Evolutionary conservation across 2,329 filamentous ascomycete genomes (phyloP), one percentile per base, ranked within the genome.

Genomic region (Curvularia verruculosa): DNA sequence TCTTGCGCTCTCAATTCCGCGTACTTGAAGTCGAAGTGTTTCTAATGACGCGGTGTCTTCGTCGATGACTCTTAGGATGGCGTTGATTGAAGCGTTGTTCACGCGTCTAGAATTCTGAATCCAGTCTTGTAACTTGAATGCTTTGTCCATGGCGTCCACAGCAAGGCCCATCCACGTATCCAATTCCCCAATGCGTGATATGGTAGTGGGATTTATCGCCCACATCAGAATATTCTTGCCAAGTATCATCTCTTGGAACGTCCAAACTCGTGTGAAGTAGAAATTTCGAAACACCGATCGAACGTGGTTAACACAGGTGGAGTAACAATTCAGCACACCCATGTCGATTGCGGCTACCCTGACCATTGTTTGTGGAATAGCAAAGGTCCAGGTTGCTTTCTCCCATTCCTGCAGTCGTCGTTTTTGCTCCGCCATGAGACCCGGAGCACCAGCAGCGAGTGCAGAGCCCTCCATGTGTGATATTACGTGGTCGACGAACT

Each of bases 241-340:
- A 10, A 55, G 47, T 6, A 55, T 55, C 52, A 55, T 55, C 41
- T 55, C 52, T 40, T 55, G 52, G 23, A 55, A 55, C 6, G 52
- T 55, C 52, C 47, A 50, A 5, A 55, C 47, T 18, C 52, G 47
- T 3, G 46, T 50, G 19, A 55, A 55, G 19, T 55, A 55, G 19
- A 21, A 9, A 49, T 55, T 55, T 24, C 19, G 47, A 18, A 55
- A 55, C 12, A 55, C 31, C 2, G 52, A 39, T 18, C 21, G 52
- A 19, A 55, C 52, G 31, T 55, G 52, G 19, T 49, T 41, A 29
- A 55, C 40, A 28, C 52, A 50, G 2, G 52, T 55, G 10, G 52
- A 36, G 40, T 55, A 55, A 34, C 52, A 55, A 24, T 55, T 55
- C 8, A 55, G 31, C 19, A 55, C 52, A 13, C 52, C 52, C 46